Conservation (phyloP, 2,329 filamentous ascomycete genomes). For the Plenodomus lindquistii region DNA sequence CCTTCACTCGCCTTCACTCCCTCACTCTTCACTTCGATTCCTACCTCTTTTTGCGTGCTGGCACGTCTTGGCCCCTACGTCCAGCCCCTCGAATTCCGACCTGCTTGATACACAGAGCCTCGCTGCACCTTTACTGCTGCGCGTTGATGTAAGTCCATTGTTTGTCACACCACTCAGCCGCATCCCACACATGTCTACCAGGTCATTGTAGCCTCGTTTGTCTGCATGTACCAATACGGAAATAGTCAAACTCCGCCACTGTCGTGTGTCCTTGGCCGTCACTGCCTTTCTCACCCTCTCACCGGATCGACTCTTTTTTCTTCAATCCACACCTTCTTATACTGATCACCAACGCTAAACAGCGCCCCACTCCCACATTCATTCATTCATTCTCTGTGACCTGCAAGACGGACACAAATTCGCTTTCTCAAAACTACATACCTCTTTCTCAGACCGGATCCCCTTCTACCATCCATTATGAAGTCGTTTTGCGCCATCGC, state of each 20-base stretch:
- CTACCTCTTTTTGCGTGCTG: slow-evolving; percentile 35
- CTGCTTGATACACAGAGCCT: slow-evolving; percentile 22
- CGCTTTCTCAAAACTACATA: slow-evolving; percentile 12
- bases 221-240: not conserved
- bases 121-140: slow-evolving; percentile 34
- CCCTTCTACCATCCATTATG: slow-evolving; percentile 33
- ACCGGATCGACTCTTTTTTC: not conserved
- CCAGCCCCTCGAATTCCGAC: slow-evolving; percentile 24
- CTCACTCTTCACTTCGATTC: slow-evolving; percentile 17
- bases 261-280: slow-evolving; percentile 7
- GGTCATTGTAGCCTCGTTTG: slow-evolving; percentile 6
- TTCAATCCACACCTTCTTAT: slow-evolving; percentile 4
- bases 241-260: not conserved
- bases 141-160: slow-evolving; percentile 41
- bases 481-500: slow-evolving; percentile 33
- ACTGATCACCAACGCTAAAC: slow-evolving; percentile 20
- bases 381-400: slow-evolving; percentile 24
- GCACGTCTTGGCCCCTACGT: slow-evolving; percentile 45
- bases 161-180: slow-evolving; percentile 12
- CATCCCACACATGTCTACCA: not conserved
- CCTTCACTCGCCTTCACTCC: slow-evolving; percentile 8
- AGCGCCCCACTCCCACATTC: slow-evolving; percentile 27
- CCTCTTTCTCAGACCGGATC: slow-evolving; percentile 27
- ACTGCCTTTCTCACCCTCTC: slow-evolving; percentile 14
- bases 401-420: slow-evolving; percentile 18